These are phyloP conservation scores for Rhodotorula mucilaginosa DNA, from an alignment of 1,284 basidiomycete species.

Conservation along the genomic window DNA sequence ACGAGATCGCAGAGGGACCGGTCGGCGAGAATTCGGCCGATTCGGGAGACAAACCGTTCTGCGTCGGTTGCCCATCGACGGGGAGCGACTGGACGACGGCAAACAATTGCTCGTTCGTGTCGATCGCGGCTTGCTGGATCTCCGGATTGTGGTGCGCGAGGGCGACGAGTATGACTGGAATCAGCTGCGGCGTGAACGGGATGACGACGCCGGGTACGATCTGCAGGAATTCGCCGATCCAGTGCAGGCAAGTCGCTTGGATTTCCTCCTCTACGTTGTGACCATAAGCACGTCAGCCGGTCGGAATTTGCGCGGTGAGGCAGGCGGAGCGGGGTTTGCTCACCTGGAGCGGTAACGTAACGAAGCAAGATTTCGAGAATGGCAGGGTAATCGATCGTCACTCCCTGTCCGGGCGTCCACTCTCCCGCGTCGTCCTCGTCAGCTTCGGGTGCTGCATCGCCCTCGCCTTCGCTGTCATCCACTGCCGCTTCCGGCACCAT, in stretches of 20 bases:
- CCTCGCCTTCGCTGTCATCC: constrained; percentile 43
- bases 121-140: constrained; percentile 81
- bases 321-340: constrained; percentile 46
- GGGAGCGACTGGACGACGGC: constrained; percentile 71
- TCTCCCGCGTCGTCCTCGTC: constrained; percentile 51
- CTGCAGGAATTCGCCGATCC: constrained; percentile 86
- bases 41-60: constrained; percentile 28
- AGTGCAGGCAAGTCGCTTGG: constrained; percentile 61
- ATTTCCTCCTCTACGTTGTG: constrained; percentile 49
- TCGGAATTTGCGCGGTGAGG: background rate
- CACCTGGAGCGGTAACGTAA: constrained; percentile 80
- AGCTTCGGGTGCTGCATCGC: constrained; percentile 9
- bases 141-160: constrained; percentile 85
- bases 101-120: constrained; percentile 81
- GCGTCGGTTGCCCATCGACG: constrained; percentile 43
- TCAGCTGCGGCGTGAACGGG: constrained; percentile 87
- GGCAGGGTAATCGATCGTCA: constrained; percentile 83
- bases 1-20: constrained; percentile 3
- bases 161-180: constrained; percentile 88
- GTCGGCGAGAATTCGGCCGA: constrained; percentile 9
- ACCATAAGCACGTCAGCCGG: background rate
- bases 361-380: constrained; percentile 93
- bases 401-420: constrained; percentile 91
- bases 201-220: constrained; percentile 90
- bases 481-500: constrained; percentile 32